Base-by-base conservation (phyloP, 331 rosid species). In the Stylosanthes scabra region DNA sequence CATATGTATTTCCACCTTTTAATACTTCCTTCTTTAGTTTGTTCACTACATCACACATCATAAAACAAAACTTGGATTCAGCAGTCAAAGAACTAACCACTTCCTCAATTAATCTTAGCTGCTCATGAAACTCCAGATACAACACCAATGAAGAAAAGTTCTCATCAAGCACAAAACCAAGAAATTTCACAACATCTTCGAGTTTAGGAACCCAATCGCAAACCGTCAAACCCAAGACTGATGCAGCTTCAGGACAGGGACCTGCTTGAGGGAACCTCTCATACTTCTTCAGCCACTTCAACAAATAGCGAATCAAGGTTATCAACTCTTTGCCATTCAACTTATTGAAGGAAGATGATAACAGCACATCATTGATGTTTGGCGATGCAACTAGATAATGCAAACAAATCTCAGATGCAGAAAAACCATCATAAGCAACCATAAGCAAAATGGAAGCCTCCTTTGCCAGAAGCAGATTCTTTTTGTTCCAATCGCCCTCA, bases 221-320 rank as follows among this genome's bases (percentile, higher is more conserved):
- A 65, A 77, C 83, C 74, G 78, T 80, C 91, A 88, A 86, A 57
- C 88, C 86, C 75, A 86, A 86, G 61, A 13, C 25, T 0, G 72
- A 9, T 0, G 83, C 72, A 2, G 91, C 88, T 25, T 82, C 78
- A 0, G 83, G 80, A 59, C 93, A 93, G 0, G 88, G 89, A 71
- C 76, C 79, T 6, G 88, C 97, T 69, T 87, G 94, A 79, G 98
- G 91, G 81, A 91, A 93, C 70, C 80, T 89, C 82, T 89, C 83
- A 2, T 93, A 91, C 76, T 91, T 93, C 83, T 83, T 87, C 77
- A 93, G 78, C 98, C 98, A 91, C 84, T 89, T 91, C n/a, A 86
- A 86, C 77, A 93, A 82, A 74, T 91, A 93, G 70, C 49, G 81
- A 59, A 91, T 86, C 80, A 93, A 81, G 37, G 54, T 60, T 62